phyloP scores from a whole-genome alignment of 176 grass and related monocot genomes.

The Leersia perrieri region DNA sequence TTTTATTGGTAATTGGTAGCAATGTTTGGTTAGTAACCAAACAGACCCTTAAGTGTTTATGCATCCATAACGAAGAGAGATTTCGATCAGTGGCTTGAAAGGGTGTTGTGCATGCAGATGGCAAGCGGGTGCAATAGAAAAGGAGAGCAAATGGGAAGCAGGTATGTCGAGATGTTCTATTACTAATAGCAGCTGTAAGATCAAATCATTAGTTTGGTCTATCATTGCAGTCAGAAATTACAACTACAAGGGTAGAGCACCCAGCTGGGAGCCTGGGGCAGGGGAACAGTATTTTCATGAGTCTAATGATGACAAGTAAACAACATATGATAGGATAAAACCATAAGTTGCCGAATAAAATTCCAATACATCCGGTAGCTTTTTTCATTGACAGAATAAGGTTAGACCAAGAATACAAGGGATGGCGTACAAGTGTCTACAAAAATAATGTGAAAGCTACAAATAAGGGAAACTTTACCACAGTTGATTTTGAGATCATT shows the following conservation, averaged over 20 bases:
- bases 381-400: background rate
- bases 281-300: background rate
- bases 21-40: too few species aligned
- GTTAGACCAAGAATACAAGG: background rate
- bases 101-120: background rate
- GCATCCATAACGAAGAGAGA: background rate
- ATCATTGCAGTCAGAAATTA: background rate
- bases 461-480: conserved; percentile 17
- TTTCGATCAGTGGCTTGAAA: background rate
- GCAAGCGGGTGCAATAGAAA: background rate
- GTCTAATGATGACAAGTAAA: background rate
- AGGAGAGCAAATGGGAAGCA: background rate
- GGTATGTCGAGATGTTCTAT: background rate
- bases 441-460: conserved; percentile 15
- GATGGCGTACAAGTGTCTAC: conserved; percentile 5
- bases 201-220: background rate
- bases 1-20: too few species aligned
- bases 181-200: background rate
- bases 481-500: conserved; percentile 14
- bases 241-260: background rate
- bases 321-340: background rate
- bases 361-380: background rate
- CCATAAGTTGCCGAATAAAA: background rate
- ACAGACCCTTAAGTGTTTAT: background rate
- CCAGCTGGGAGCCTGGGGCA: background rate